phyloP scores from a whole-genome alignment of 1,284 basidiomycete species.

The Cutaneotrichosporon arboriforme region DNA sequence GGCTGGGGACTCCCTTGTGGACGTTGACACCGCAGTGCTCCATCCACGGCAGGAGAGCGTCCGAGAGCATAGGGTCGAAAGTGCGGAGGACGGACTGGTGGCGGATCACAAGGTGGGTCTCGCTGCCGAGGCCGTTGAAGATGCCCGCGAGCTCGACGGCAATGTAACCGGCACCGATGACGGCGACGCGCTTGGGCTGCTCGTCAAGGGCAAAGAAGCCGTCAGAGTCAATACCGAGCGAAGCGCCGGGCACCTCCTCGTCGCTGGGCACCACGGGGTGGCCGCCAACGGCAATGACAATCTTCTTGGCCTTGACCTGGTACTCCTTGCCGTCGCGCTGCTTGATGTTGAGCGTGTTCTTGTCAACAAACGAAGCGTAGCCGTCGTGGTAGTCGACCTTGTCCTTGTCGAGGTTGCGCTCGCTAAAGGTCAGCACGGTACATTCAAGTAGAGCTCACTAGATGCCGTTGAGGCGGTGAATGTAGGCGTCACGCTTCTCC shows the following conservation, averaged over 20 bases:
- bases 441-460: conserved; percentile 54
- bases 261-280: conserved; percentile 75
- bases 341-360: conserved; percentile 63
- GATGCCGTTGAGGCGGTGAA: conserved; percentile 81
- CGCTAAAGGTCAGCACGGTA: conserved; percentile 41
- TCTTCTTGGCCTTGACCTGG: conserved; percentile 64
- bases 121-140: conserved; percentile 75
- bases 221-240: conserved; percentile 85
- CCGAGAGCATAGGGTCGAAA: conserved; percentile 83
- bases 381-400: conserved; percentile 84
- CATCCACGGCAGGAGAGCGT: conserved; percentile 90
- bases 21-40: conserved; percentile 70
- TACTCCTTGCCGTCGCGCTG: conserved; percentile 59
- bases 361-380: conserved; percentile 64
- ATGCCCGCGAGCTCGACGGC: conserved; percentile 91
- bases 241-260: conserved; percentile 77
- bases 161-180: conserved; percentile 96
- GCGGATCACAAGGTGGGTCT: conserved; percentile 89
- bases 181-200: conserved; percentile 87
- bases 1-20: conserved; percentile 65
- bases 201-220: conserved; percentile 90
- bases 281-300: conserved; percentile 83
- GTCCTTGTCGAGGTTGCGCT: conserved; percentile 79
- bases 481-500: conserved; percentile 91
- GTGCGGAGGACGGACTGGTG: conserved; percentile 83